Evolutionary conservation across 2,329 filamentous ascomycete genomes (phyloP), one percentile per base, ranked within the genome.

Genomic region (Aspergillus sergii): DNA sequence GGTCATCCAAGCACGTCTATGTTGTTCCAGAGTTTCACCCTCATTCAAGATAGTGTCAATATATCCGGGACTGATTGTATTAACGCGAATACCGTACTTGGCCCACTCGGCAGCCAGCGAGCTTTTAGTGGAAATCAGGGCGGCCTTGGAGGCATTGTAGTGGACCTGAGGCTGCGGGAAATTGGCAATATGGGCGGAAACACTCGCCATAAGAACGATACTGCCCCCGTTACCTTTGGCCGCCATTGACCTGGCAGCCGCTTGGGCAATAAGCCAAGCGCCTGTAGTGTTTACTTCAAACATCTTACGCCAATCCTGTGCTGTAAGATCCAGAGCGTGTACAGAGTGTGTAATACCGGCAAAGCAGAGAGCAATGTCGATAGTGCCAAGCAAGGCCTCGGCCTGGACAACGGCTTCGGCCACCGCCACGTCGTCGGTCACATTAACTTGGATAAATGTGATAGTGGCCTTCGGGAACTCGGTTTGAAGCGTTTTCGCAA

Each of bases 21-120:
- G 83, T 32, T 80, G 80, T 10, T 81, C 81, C 54, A 91, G 72
- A 1, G 85, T 86, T 3, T 84, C 82, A 0, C 88, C 88, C 66
- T 88, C 87, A 69, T 92, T 93, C 55, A 93, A 77, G 10, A 91
- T 85, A 2, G 89, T 92, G 71, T 92, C 89, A 87, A 93, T 91
- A 69, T 93, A 93, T 1, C 90, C 90, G 0, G 91, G 91, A 36
- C 84, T 87, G 51, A 93, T 83, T 19, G 82, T 86, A 68, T 93
- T 93, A 8, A 91, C 88, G 2, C 88, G 79, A 64, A 93, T 91
- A 0, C 91, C 90, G 72, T 89, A 84, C 2, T 80, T 77, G 0
- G 88, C 88, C 90, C 90, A 93, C 75, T 93, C 91, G 0, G 88
- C 89, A 0, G 90, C 91, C 12, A 93, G 78, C 53, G 83, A 87